These are phyloP conservation scores for Hypomyces rosellus DNA, from an alignment of 2,329 filamentous ascomycete species.

Conservation along the genomic window DNA sequence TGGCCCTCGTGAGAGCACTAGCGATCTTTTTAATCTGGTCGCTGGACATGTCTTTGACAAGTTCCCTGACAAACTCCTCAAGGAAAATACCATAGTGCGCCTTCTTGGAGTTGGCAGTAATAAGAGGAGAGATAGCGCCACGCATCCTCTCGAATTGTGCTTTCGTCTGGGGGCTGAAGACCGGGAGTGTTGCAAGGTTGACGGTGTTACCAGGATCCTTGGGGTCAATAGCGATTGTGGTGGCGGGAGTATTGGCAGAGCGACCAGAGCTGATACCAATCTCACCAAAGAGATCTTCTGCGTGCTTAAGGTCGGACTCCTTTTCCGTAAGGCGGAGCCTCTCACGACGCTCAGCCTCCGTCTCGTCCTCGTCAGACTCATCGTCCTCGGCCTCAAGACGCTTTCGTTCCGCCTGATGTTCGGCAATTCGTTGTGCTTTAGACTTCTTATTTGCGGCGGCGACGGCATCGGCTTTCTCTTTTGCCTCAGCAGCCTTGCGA, in stretches of 20 bases:
- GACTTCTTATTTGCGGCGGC: slow-evolving; percentile 87
- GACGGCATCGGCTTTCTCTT: slow-evolving; percentile 83
- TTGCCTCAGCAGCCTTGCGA: slow-evolving; percentile 76
- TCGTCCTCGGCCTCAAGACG: slow-evolving; percentile 44
- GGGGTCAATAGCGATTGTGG: slow-evolving; percentile 61
- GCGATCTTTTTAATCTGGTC: slow-evolving; percentile 96
- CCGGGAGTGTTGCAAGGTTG: slow-evolving; percentile 69
- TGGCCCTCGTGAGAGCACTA: slow-evolving; percentile 76
- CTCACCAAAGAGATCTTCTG: slow-evolving; percentile 81
- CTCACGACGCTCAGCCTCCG: slow-evolving; percentile 64
- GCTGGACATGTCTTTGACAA: slow-evolving; percentile 80
- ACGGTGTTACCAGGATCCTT: slow-evolving; percentile 71
- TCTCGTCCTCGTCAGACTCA: slow-evolving; percentile 63
- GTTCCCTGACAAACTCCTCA: slow-evolving; percentile 82
- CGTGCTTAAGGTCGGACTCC: slow-evolving; percentile 82
- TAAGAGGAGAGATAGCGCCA: slow-evolving; percentile 70
- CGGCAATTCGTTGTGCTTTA: slow-evolving; percentile 78
- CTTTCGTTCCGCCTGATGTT: slow-evolving; percentile 60
- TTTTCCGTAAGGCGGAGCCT: slow-evolving; percentile 75
- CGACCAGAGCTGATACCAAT: slow-evolving; percentile 61
- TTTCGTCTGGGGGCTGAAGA: slow-evolving; percentile 90
- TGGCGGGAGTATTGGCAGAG: slow-evolving; percentile 59
- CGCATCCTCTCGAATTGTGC: slow-evolving; percentile 76
- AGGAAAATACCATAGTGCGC: slow-evolving; percentile 85
- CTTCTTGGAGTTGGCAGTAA: slow-evolving; percentile 73